Conservation (phyloP, 2,329 filamentous ascomycete species). For the Aurifilum marmelostoma region DNA sequence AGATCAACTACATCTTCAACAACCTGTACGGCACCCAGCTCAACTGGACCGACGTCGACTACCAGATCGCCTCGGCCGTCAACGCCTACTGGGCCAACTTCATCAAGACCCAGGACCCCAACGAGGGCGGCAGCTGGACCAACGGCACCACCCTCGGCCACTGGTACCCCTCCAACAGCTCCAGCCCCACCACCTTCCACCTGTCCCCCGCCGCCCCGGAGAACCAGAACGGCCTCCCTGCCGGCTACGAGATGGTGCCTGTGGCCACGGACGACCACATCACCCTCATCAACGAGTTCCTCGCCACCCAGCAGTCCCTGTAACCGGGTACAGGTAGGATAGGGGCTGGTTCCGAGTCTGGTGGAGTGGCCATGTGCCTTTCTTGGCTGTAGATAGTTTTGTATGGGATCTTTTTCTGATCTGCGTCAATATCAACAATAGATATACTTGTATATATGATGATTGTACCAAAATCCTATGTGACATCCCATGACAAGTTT, state of each 20-base stretch:
- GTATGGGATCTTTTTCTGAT: too few relatives aligned
- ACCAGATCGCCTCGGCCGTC: background rate
- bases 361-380: too few relatives aligned
- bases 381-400: too few relatives aligned
- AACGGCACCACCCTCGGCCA: background rate
- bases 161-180: background rate
- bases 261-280: background rate
- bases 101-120: constrained; percentile 4
- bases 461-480: too few relatives aligned
- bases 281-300: background rate
- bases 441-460: too few relatives aligned
- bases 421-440: too few relatives aligned
- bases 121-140: background rate
- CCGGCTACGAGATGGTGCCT: background rate
- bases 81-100: constrained; percentile 7
- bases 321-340: too few relatives aligned
- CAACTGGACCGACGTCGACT: constrained; percentile 2
- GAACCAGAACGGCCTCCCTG: background rate
- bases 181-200: background rate
- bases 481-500: too few relatives aligned
- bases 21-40: constrained; percentile 6
- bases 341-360: too few relatives aligned
- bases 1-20: constrained; percentile 7
- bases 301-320: background rate
- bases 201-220: background rate